Percentiles rank a stretch among this genome's conserved stretches.
phyloP scores from a whole-genome alignment of 805 yeast genomes.

The Nakazawaea wickerhamii region DNA sequence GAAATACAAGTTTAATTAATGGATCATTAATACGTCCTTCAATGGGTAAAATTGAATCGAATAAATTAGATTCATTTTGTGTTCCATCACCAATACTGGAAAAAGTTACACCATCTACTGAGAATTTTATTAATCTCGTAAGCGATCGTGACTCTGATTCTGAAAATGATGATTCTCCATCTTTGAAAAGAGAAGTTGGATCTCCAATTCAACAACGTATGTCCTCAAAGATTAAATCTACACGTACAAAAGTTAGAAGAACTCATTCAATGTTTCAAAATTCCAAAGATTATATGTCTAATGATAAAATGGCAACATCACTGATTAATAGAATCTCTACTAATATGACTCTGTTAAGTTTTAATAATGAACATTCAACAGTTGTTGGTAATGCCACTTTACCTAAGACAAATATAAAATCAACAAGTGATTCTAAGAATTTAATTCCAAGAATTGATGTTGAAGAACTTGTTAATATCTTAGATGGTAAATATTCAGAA shows the following conservation, averaged over 20 bases:
- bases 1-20: conserved; percentile 10
- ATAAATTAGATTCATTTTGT: conserved; percentile 19
- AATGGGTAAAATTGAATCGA: conserved; percentile 2
- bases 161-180: conserved; percentile 13
- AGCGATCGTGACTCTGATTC: conserved; percentile 13
- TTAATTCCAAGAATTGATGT: conserved; percentile 66
- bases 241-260: conserved; percentile 42
- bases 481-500: conserved; percentile 45
- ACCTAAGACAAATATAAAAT: conserved; percentile 30
- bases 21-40: conserved; percentile 11
- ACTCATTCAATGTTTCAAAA: conserved; percentile 67
- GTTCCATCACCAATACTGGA: conserved; percentile 23
- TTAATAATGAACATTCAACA: conserved; percentile 3
- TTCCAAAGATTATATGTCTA: conserved; percentile 8
- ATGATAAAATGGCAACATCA: conserved; percentile 9
- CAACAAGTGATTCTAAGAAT: conserved; percentile 46
- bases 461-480: conserved; percentile 48
- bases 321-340: conserved; percentile 12
- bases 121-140: conserved; percentile 3
- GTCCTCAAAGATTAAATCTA: conserved; percentile 18
- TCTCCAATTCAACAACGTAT: conserved; percentile 33
- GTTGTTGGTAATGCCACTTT: conserved; percentile 19
- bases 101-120: conserved; percentile 10
- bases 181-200: conserved; percentile 27
- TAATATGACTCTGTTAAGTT: conserved; percentile 10